Conservation (phyloP, 352 stramenopile species). For the Pythium dissimile region DNA sequence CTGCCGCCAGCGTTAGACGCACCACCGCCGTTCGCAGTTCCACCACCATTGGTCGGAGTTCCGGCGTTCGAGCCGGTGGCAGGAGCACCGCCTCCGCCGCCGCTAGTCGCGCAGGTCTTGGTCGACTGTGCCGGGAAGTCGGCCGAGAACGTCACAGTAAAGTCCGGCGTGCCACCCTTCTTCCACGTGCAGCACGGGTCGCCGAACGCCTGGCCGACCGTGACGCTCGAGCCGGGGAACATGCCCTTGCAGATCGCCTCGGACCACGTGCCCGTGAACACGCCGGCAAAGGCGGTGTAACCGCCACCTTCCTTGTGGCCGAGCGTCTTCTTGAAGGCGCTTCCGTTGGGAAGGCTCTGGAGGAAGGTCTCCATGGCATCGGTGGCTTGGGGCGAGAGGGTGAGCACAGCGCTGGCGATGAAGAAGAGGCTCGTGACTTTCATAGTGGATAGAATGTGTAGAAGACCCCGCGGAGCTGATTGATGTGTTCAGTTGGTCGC, state of each 20-base stretch:
- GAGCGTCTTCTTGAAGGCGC: conserved; percentile 14
- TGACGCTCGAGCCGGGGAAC: conserved; percentile 16
- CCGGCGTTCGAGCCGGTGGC: not conserved
- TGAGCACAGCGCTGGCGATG: conserved; percentile 1
- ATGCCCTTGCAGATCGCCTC: conserved; percentile 11
- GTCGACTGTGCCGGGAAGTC: conserved; percentile 19
- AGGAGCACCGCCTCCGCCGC: not conserved
- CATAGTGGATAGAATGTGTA: too few relatives aligned
- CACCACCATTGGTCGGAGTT: not conserved
- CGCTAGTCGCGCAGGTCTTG: conserved; percentile 7
- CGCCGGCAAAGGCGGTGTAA: conserved; percentile 12
- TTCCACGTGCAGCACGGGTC: conserved; percentile 21
- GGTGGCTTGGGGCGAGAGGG: not conserved
- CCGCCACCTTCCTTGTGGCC: conserved; percentile 9
- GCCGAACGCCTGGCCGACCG: conserved; percentile 17
- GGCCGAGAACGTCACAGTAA: conserved; percentile 6
- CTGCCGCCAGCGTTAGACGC: not conserved
- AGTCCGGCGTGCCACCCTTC: conserved; percentile 8
- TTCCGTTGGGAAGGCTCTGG: conserved; percentile 16
- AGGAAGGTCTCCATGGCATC: conserved; percentile 10
- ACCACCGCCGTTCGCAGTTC: not conserved
- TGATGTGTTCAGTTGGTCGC: too few relatives aligned
- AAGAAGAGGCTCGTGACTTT: too few relatives aligned
- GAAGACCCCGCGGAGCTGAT: too few relatives aligned
- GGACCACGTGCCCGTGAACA: conserved; percentile 17